These are phyloP conservation scores for Fusarium drepaniforme DNA, from an alignment of 2,329 filamentous ascomycete genomes.

Conservation along the genomic window DNA sequence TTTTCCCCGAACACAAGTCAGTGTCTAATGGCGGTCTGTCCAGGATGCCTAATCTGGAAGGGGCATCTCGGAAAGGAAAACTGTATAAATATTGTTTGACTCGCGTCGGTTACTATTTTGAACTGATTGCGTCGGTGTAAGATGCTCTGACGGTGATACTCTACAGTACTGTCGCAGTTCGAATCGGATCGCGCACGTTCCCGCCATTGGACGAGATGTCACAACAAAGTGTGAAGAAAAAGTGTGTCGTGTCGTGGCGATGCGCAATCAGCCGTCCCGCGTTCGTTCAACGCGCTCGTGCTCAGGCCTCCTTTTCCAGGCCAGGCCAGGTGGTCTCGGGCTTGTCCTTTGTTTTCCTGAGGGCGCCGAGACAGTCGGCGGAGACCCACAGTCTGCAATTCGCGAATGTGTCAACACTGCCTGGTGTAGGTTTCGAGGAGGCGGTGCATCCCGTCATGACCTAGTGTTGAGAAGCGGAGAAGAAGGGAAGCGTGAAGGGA, in stretches of 20 bases:
- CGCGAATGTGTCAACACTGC: constrained; percentile 3
- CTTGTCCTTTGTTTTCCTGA: not conserved
- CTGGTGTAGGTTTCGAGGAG: not conserved
- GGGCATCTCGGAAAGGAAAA: not conserved
- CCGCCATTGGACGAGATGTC: not conserved
- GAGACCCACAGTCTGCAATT: constrained; percentile 14
- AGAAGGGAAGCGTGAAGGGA: not conserved
- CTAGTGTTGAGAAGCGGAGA: not conserved
- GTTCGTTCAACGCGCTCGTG: not conserved
- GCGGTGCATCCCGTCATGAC: not conserved
- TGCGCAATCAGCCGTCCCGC: constrained; percentile 7
- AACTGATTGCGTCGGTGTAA: not conserved
- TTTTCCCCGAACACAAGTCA: not conserved
- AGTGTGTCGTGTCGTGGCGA: not conserved
- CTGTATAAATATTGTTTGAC: not conserved
- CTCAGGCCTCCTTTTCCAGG: not conserved
- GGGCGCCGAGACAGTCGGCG: constrained; percentile 13
- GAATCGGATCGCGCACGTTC: not conserved
- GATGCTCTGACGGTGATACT: not conserved
- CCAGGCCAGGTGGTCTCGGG: not conserved
- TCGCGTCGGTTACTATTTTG: constrained; percentile 1
- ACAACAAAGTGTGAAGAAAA: not conserved
- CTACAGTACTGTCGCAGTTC: not conserved
- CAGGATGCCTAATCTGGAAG: not conserved
- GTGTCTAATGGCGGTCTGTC: not conserved